phyloP scores from a whole-genome alignment of 2,329 filamentous ascomycete species.

The Botrytis cinerea region DNA sequence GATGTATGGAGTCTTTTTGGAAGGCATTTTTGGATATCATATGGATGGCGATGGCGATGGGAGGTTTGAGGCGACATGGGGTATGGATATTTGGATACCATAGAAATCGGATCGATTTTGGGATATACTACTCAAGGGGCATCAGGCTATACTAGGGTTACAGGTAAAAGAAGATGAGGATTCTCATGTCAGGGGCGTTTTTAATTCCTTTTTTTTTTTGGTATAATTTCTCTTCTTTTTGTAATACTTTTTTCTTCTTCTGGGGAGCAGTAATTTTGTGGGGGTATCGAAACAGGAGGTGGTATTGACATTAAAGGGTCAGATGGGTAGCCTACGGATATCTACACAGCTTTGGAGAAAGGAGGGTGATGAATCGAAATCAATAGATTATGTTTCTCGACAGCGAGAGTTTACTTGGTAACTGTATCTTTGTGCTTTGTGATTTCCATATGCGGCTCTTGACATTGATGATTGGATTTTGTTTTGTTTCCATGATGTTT shows the following conservation, averaged over 20 bases:
- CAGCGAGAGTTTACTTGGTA: neutral
- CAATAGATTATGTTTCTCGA: neutral
- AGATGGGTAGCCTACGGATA: neutral
- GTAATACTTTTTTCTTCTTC: neutral
- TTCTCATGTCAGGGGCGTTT: neutral
- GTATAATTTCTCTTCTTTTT: neutral
- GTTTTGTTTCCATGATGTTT: neutral
- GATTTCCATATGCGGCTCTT: no score
- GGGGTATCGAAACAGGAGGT: neutral
- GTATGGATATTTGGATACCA: conserved; percentile 4
- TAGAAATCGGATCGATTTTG: conserved; percentile 3
- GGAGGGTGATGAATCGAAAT: neutral
- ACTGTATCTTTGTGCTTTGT: neutral
- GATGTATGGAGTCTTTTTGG: conserved; percentile 14
- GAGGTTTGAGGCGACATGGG: neutral
- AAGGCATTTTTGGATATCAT: conserved; percentile 11
- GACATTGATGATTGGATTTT: no score
- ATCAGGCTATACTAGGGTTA: neutral
- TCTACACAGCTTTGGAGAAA: neutral
- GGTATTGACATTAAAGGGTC: neutral
- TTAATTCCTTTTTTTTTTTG: neutral
- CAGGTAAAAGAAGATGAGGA: neutral
- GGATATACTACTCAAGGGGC: neutral
- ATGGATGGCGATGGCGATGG: neutral
- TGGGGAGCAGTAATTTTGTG: neutral